These are phyloP conservation scores for Spathaspora sp. DNA, from an alignment of 805 yeast genomes.

Conservation along the genomic window DNA sequence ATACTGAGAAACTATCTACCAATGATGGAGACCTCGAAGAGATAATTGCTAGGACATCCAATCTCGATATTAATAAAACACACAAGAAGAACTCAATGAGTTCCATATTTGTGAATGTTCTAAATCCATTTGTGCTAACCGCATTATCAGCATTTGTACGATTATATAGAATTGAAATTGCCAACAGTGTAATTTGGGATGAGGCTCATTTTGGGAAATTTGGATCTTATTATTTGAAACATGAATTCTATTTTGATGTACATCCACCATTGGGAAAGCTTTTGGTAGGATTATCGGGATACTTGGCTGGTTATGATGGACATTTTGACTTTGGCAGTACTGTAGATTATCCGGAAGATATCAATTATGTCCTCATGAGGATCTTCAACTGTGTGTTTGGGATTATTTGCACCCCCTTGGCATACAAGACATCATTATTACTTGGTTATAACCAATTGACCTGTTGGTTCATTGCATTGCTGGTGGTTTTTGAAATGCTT, in stretches of 20 bases:
- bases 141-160: slow-evolving; percentile 47
- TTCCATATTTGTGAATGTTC: slow-evolving; percentile 10
- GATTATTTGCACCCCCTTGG: slow-evolving; percentile 79
- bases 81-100: neutral
- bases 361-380: slow-evolving; percentile 84
- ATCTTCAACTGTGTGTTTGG: slow-evolving; percentile 82
- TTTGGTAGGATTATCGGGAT: slow-evolving; percentile 86
- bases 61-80: slow-evolving; percentile 10
- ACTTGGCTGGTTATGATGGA: slow-evolving; percentile 83
- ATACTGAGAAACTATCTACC: neutral
- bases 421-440: slow-evolving; percentile 75
- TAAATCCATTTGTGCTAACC: slow-evolving; percentile 33
- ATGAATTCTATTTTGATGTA: slow-evolving; percentile 91
- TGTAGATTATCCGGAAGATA: slow-evolving; percentile 64
- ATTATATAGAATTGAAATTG: slow-evolving; percentile 68
- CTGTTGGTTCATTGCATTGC: slow-evolving; percentile 73
- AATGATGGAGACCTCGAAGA: slow-evolving; percentile 16
- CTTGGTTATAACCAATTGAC: slow-evolving; percentile 70
- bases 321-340: slow-evolving; percentile 88
- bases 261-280: slow-evolving; percentile 97
- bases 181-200: slow-evolving; percentile 88
- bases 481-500: slow-evolving; percentile 80
- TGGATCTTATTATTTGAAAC: slow-evolving; percentile 84
- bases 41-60: slow-evolving; percentile 19
- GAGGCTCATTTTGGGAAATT: slow-evolving; percentile 98